Base-by-base conservation (phyloP, 78 protist genomes). In the Guillardia theta region DNA sequence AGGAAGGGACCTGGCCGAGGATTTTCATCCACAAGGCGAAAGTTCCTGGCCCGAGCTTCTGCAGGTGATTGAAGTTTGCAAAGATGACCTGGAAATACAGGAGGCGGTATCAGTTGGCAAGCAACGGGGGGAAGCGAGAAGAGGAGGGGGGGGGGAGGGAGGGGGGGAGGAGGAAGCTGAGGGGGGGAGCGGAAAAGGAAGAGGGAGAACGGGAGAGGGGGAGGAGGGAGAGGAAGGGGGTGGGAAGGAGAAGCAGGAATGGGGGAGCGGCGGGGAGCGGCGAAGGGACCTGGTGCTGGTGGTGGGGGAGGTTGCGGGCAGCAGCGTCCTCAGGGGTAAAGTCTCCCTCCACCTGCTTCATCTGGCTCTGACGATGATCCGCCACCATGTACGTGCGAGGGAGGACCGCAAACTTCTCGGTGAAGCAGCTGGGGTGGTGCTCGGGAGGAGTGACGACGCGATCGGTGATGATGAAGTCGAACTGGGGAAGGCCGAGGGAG, bases 41-140 rank as follows among this genome's bases (percentile, higher is more conserved):
- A 15, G 83, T 70, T 15, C n/a, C 83, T 24, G 78, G 78, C 46
- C 83, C 83, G 6, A 70, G 36, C 83, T 70, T 70, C 83, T 70
- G 83, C 4, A 70, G 83, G 83, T 70, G 83, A 24, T 70, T 70
- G 41, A 70, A 70, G 83, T 70, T 70, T 36, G 83, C 83, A 43
- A 70, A 33, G 8, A 70, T 6, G 0, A 70, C 83, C 41, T 70
- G 83, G 27, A 50, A 24, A 30, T 30, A 30, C 27, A 3, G 2
- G 70, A 1, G n/a, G n/a, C n/a, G n/a, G n/a, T n/a, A n/a, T n/a
- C n/a, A n/a, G n/a, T n/a, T n/a, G n/a, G n/a, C n/a, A n/a, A n/a
- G n/a, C n/a, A n/a, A n/a, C n/a, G 70, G 39, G 70, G 27, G 70
- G 6, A 10, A 50, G 58, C 15, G 58, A 50, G 58, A 30, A 58